These are phyloP conservation scores for Zizania latifolia DNA, from an alignment of 176 grass and related monocot genomes.

Conservation along the genomic window DNA sequence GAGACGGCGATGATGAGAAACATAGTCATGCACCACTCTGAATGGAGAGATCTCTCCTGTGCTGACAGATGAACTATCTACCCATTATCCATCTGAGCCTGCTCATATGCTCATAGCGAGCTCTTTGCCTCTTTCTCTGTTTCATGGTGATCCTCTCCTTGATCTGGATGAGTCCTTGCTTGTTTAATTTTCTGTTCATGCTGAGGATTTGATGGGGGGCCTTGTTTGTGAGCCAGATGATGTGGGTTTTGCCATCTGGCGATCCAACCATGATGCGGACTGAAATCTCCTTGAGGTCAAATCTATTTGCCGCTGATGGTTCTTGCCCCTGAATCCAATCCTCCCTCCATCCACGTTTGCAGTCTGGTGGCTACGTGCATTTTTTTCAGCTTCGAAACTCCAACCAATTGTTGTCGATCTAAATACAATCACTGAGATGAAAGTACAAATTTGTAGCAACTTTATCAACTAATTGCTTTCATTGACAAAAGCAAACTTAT, in stretches of 20 bases:
- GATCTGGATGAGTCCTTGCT: not conserved
- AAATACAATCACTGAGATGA: too few relatives aligned
- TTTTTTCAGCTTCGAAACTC: too few relatives aligned
- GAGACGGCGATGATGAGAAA: constrained; percentile 30
- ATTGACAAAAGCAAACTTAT: too few relatives aligned
- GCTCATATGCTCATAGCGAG: too few relatives aligned
- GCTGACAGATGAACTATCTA: constrained; percentile 40
- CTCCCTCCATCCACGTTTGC: too few relatives aligned
- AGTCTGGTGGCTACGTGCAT: too few relatives aligned
- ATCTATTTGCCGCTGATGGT: constrained; percentile 39
- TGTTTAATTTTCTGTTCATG: not conserved
- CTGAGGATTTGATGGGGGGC: not conserved
- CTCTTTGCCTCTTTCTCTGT: too few relatives aligned
- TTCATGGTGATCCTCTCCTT: not conserved
- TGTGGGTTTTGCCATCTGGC: constrained; percentile 19
- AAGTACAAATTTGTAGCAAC: too few relatives aligned
- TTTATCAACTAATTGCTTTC: too few relatives aligned
- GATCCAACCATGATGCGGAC: constrained; percentile 46
- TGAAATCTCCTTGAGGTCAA: constrained; percentile 48
- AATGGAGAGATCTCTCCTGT: constrained; percentile 10
- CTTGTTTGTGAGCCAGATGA: constrained; percentile 16
- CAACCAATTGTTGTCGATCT: too few relatives aligned
- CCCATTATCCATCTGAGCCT: constrained; percentile 49
- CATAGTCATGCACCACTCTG: constrained; percentile 62
- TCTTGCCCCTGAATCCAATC: too few relatives aligned